Evolutionary conservation across 2,329 filamentous ascomycete genomes (phyloP).

Genomic region (Camptophora hylomeconis): DNA sequence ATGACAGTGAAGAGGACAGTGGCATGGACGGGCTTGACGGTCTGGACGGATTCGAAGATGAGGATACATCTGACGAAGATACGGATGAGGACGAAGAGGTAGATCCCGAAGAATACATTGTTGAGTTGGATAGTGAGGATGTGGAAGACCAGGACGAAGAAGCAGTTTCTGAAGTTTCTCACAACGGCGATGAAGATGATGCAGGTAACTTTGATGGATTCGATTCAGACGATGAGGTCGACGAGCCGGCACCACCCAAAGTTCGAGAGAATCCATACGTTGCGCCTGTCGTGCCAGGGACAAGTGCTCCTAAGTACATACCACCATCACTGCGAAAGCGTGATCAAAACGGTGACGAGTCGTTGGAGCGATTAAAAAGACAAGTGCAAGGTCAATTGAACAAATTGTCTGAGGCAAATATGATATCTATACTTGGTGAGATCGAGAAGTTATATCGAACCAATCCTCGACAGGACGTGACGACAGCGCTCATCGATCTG

Average conservation of each 20-base stretch:
- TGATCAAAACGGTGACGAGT: conserved; percentile 51
- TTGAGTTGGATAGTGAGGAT: conserved; percentile 8
- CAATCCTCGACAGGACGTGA: conserved; percentile 79
- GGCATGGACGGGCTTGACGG: conserved; percentile 19
- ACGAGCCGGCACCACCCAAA: conserved; percentile 30
- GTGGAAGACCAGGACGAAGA: conserved; percentile 5
- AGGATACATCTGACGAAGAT: conserved; percentile 17
- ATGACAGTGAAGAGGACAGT: conserved; percentile 18
- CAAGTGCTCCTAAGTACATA: conserved; percentile 59
- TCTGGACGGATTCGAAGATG: conserved; percentile 27
- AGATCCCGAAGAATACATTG: background rate
- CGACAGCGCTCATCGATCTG: conserved; percentile 62
- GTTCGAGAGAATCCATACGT: conserved; percentile 78
- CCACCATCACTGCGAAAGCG: conserved; percentile 68
- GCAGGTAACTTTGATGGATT: conserved; percentile 27
- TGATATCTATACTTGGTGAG: conserved; percentile 70
- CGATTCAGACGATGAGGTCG: conserved; percentile 21
- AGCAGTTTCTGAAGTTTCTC: conserved; percentile 3
- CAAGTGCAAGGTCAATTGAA: conserved; percentile 85
- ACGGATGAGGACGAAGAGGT: conserved; percentile 14
- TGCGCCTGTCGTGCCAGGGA: conserved; percentile 43
- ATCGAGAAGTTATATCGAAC: conserved; percentile 73
- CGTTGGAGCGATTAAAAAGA: conserved; percentile 55
- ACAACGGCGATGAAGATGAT: conserved; percentile 15
- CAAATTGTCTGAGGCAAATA: conserved; percentile 79